Evolutionary conservation across 2,329 filamentous ascomycete genomes (phyloP), one percentile per base, ranked within the genome.

Genomic region (Leptographium radiaticola): DNA sequence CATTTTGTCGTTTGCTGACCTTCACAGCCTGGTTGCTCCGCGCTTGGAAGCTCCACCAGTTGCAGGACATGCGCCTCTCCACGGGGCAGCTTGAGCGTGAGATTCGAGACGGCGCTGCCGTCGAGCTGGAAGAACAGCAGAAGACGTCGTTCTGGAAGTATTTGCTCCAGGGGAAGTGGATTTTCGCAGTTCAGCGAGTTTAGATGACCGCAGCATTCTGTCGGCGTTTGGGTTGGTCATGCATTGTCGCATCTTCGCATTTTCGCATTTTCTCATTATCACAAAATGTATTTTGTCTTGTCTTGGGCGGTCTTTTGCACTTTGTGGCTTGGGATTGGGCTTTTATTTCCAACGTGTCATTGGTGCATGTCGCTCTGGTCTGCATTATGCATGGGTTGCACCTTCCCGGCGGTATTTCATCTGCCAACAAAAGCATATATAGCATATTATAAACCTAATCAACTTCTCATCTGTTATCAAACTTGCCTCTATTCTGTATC

Each of bases 1-100:
- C 38, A 13, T 18, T 13, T 18, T 42, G 39, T 18, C 15, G 13
- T 42, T 6, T 15, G 7, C 39, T 51, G 25, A 43, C 34, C 36
- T 6, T 18, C 2, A 25, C 38, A 70, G 67, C 66, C n/a, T 73
- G 70, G 71, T 52, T 65, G 9, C 56, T 74, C 48, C 62, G 71
- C 51, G 66, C 69, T 38, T 72, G 71, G 69, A 73, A 73, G 58
- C 60, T 74, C 13, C 66, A 67, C 57, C 66, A 71, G 51, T 51
- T 71, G 42, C 65, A 70, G 16, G 57, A 61, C 13, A 57, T 65
- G 31, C 61, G 56, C 0, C 53, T 68, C 11, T 56, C 60, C 11
- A 63, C 63, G 50, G 61, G 63, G 43, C 59, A 66, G 51, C 55
- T 62, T 30, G 63, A 64, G 36, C 60, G 59, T 9, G 65, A 61